Conservation (phyloP, 2,329 filamentous ascomycete genomes). For the Fusarium hainanense region DNA sequence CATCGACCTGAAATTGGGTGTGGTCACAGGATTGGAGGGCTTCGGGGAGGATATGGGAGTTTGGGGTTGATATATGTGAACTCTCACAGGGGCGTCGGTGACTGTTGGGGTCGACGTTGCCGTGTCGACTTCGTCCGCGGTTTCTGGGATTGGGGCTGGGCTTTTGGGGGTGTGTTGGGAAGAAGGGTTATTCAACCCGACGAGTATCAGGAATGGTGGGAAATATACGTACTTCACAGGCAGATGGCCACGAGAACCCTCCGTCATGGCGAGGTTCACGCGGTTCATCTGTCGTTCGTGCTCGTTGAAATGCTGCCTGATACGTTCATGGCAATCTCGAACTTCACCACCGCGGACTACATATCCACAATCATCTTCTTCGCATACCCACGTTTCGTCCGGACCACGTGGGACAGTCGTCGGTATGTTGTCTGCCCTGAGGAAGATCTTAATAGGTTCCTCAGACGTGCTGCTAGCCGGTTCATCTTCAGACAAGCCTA, state of each 20-base stretch:
- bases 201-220: constrained; percentile 50
- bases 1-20: constrained; percentile 39
- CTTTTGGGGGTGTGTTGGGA: neutral
- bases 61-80: constrained; percentile 1
- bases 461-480: constrained; percentile 20
- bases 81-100: constrained; percentile 5
- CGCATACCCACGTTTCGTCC: constrained; percentile 74
- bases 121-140: neutral
- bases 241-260: constrained; percentile 64
- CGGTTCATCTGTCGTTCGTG: constrained; percentile 68
- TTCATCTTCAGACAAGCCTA: constrained; percentile 38
- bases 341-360: constrained; percentile 72
- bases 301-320: constrained; percentile 68
- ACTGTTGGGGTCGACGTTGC: constrained; percentile 7
- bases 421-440: constrained; percentile 62
- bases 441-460: constrained; percentile 56
- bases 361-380: constrained; percentile 71
- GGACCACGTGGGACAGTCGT: constrained; percentile 64
- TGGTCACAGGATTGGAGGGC: constrained; percentile 30
- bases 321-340: constrained; percentile 64
- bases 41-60: constrained; percentile 13
- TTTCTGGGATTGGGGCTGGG: neutral
- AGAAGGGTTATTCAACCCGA: constrained; percentile 37
- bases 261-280: constrained; percentile 65
- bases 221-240: constrained; percentile 66